These are phyloP conservation scores for Candida glucosophila DNA, from an alignment of 1,139 yeast genomes.

Conservation along the genomic window DNA sequence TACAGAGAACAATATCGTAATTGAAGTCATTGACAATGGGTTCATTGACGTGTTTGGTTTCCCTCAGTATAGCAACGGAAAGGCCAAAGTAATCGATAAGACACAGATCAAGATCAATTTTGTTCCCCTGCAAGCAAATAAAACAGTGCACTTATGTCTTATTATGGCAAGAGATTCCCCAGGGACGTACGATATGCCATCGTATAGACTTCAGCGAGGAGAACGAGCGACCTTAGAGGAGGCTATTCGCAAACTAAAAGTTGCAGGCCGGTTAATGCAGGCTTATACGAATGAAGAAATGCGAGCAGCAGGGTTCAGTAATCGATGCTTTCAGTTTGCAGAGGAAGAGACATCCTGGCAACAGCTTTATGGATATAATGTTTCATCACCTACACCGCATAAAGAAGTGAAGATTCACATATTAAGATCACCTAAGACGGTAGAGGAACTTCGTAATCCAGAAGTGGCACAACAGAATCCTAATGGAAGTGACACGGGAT, in stretches of 20 bases:
- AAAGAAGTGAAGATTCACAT: conserved; percentile 72
- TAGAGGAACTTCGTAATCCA: conserved; percentile 66
- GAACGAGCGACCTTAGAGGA: conserved; percentile 66
- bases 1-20: conserved; percentile 42
- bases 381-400: conserved; percentile 34
- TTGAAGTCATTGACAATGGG: conserved; percentile 18
- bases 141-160: conserved; percentile 75
- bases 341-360: conserved; percentile 45
- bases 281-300: conserved; percentile 92
- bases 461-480: conserved; percentile 82
- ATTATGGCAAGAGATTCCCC: conserved; percentile 74
- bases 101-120: conserved; percentile 34
- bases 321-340: conserved; percentile 67
- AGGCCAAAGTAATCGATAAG: conserved; percentile 16
- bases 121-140: conserved; percentile 55
- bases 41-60: conserved; percentile 20
- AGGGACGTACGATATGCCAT: conserved; percentile 65
- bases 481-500: conserved; percentile 65
- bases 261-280: conserved; percentile 86
- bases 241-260: conserved; percentile 71
- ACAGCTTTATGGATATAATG: conserved; percentile 28
- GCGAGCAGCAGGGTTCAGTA: conserved; percentile 71
- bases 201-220: conserved; percentile 36
- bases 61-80: conserved; percentile 12
- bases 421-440: conserved; percentile 55